A percentile compares a stretch with the other conserved stretches of the same genome.
Conservation (phyloP, 345 rosid species). For the Arabidopsis arenosa region DNA sequence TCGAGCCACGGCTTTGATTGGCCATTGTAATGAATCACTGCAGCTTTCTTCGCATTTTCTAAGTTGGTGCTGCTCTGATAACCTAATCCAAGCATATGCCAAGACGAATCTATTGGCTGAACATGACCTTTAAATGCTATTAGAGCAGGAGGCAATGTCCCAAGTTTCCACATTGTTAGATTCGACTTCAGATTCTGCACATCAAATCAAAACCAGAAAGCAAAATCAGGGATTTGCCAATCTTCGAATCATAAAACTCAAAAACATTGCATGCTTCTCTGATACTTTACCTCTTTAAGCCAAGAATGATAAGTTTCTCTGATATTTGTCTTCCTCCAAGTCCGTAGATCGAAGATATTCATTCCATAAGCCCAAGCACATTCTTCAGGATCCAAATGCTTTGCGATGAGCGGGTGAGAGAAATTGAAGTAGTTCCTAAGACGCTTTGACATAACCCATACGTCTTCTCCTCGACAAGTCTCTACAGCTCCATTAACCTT, state of each 20-base stretch:
- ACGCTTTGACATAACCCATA: constrained; percentile 98
- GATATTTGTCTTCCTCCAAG: constrained; percentile 91
- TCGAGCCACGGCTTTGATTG: constrained; percentile 98
- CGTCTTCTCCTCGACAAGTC: constrained; percentile 96
- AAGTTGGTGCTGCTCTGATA: constrained; percentile 79
- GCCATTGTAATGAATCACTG: constrained; percentile 95
- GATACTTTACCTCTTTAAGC: constrained; percentile 77
- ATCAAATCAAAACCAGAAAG: constrained; percentile 17
- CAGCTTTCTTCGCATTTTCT: constrained; percentile 74
- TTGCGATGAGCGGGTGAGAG: constrained; percentile 87
- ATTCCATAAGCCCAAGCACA: constrained; percentile 99
- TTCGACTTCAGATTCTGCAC: constrained; percentile 89
- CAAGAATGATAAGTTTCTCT: constrained; percentile 90
- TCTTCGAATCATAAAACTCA: neutral
- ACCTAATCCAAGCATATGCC: constrained; percentile 99
- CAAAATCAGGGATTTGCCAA: constrained; percentile 11
- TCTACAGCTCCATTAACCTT: constrained; percentile 99
- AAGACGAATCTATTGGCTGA: constrained; percentile 79
- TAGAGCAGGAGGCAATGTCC: constrained; percentile 95
- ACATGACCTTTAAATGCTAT: constrained; percentile 93
- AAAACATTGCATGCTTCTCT: constrained; percentile 8
- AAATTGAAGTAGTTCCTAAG: constrained; percentile 98
- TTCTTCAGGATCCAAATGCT: constrained; percentile 85
- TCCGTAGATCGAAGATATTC: constrained; percentile 90
- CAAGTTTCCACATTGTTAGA: constrained; percentile 97